Base-by-base conservation (phyloP, 1,139 yeast species). In the Yamadazyma triangularis region DNA sequence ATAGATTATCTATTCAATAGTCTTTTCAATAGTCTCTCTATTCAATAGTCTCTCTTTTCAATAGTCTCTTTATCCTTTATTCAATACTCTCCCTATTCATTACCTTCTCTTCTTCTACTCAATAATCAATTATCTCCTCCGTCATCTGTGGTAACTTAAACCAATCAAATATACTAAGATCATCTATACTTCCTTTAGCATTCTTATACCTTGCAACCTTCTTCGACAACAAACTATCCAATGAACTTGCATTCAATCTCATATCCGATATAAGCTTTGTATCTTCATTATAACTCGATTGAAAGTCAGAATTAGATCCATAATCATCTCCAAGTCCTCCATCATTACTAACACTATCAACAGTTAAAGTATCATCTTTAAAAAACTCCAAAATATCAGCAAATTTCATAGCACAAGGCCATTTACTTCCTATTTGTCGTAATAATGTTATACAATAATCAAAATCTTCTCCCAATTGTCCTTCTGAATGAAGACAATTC, bases 311-410 rank as follows among this genome's bases (percentile, higher is more conserved):
- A 5, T 18, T 18, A n/a, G n/a, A n/a, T n/a, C n/a, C n/a, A n/a
- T n/a, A n/a, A n/a, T n/a, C n/a, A n/a, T n/a, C n/a, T n/a, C n/a
- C n/a, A n/a, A n/a, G n/a, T 4, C 31, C 37, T 13, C 38, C 41
- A 22, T 38, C 39, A 7, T 30, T 30, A 29, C 40, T 38, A 8
- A 34, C 19, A 6, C 34, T 24, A 23, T 40, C 46, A 4, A 35
- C 25, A 3, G 38, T 25, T 34, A 40, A 31, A 8, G 44, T 35
- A 27, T 44, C 48, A 23, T 41, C 44, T 27, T 40, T 41, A 35
- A 42, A 42, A 24, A 41, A 42, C 8, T 42, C 47, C 15, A 42
- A 35, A 13, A 46, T 46, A 25, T 44, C 46, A 18, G 48, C 45
- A 31, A 38, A 46, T 24, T 42, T 46, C 6, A 27, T 13, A 13